These are phyloP conservation scores for Cucumis cinereus DNA, from an alignment of 306 rosid genomes.

Conservation along the genomic window DNA sequence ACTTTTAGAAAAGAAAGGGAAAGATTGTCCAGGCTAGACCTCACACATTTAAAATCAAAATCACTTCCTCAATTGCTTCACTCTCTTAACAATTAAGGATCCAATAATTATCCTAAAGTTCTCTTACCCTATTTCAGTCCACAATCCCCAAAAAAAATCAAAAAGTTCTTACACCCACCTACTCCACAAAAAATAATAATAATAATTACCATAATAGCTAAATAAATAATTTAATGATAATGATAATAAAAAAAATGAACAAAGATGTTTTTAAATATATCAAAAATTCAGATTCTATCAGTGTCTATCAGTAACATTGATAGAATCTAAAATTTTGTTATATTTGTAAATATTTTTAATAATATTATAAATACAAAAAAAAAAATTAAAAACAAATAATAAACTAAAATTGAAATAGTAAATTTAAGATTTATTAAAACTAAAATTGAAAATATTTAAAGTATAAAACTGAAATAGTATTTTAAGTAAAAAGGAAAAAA, in stretches of 20 bases:
- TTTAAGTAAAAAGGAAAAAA: neutral
- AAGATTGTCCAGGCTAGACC: constrained; percentile 45
- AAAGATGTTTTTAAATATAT: too few relatives aligned
- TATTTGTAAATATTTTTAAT: too few relatives aligned
- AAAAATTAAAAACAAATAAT: too few relatives aligned
- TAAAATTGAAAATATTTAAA: too few relatives aligned
- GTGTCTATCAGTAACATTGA: too few relatives aligned
- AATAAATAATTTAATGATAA: neutral
- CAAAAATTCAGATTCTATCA: too few relatives aligned
- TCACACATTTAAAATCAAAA: constrained; percentile 8
- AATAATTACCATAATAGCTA: neutral
- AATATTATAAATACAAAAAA: too few relatives aligned
- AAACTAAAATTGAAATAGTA: too few relatives aligned
- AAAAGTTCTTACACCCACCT: neutral
- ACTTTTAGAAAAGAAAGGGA: constrained; percentile 28
- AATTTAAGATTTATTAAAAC: too few relatives aligned
- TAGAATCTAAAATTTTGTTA: too few relatives aligned
- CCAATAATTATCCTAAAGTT: neutral
- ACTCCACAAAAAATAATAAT: neutral
- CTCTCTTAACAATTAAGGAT: constrained; percentile 53
- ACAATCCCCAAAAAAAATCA: neutral
- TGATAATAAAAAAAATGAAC: neutral
- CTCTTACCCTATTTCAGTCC: neutral
- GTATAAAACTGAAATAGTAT: too few relatives aligned
- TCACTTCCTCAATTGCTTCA: neutral